Evolutionary conservation across 2,329 filamentous ascomycete species (phyloP), one percentile per base, ranked within the genome.

Genomic region (Magnaporthiopsis rhizophila): DNA sequence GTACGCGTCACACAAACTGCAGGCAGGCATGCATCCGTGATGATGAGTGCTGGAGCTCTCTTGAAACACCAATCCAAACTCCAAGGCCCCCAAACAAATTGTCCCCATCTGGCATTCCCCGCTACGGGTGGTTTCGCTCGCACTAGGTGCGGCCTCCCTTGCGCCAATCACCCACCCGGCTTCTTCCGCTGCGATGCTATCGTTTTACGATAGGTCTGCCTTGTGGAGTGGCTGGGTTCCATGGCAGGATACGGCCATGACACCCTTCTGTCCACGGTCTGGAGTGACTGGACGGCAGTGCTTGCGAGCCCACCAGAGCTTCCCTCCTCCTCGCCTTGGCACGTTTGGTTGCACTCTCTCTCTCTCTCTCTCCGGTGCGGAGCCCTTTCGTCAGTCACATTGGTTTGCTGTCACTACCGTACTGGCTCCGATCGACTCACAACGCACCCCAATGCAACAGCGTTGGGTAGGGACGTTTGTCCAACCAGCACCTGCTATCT

Each of bases 191-290:
- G 34, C 12, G 9, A 53, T 53, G 15, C 7, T 7, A 50, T 50
- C 45, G 15, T 13, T 21, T 53, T 50, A 21, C 15, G 13, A 7
- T 53, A 30, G 30, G 30, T 24, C 5, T n/a, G 45, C 21, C n/a
- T 53, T 53, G 45, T 9, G 45, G 18, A 13, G 13, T 24, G 18
- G 45, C n/a, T 11, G 3, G 45, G 45, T 53, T 53, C 21, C 45
- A 53, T 18, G 45, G 45, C 45, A 53, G 18, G 18, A 53, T 9
- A 11, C 70, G 72, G 65, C 59, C 65, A 74, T 73, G 68, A 71
- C 65, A 68, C 69, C 45, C 8, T 24, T 21, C 3, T 3, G 45
- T n/a, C 45, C 45, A 53, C 45, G 45, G 45, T 53, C 45, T 21
- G 21, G 12, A 53, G 21, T 24, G 45, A 53, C 45, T 53, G 45